phyloP scores from a whole-genome alignment of 345 rosid genomes.

The Pugionium cornutum region DNA sequence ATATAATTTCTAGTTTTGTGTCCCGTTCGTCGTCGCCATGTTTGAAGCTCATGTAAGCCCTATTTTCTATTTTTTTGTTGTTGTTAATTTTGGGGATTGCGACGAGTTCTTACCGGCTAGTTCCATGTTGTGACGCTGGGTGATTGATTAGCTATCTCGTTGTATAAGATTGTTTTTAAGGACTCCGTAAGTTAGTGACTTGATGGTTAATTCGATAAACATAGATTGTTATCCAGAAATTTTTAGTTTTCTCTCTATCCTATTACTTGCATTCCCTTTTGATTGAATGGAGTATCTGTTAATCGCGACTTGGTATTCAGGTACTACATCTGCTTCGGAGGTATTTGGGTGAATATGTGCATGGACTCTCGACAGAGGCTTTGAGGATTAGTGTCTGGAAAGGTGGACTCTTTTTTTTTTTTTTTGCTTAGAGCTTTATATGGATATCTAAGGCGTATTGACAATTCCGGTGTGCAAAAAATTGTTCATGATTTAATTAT shows the following conservation, averaged over 20 bases:
- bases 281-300: slow-evolving; percentile 15
- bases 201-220: background rate
- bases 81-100: slow-evolving; percentile 19
- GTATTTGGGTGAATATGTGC: slow-evolving; percentile 95
- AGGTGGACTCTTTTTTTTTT: slow-evolving; percentile 50
- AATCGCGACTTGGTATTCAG: slow-evolving; percentile 45
- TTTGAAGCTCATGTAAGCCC: slow-evolving; percentile 86
- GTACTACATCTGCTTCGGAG: slow-evolving; percentile 95
- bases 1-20: slow-evolving; percentile 14
- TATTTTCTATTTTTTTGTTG: background rate
- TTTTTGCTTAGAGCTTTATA: background rate
- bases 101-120: background rate
- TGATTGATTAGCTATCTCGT: slow-evolving; percentile 9
- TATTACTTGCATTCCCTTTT: slow-evolving; percentile 2
- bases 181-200: slow-evolving; percentile 5
- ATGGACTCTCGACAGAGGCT: slow-evolving; percentile 91
- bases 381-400: slow-evolving; percentile 97
- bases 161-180: slow-evolving; percentile 1
- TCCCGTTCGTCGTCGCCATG: slow-evolving; percentile 55
- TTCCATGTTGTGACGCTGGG: background rate
- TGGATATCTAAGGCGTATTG: slow-evolving; percentile 1
- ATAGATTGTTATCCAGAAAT: background rate
- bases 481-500: slow-evolving; percentile 15
- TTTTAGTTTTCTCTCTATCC: background rate
- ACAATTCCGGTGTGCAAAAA: slow-evolving; percentile 12